Percentiles rank a stretch among this genome's conserved stretches.
These are phyloP conservation scores for Porpolomopsis calyptriformis DNA, from an alignment of 768 basidiomycete species.

Conservation along the genomic window DNA sequence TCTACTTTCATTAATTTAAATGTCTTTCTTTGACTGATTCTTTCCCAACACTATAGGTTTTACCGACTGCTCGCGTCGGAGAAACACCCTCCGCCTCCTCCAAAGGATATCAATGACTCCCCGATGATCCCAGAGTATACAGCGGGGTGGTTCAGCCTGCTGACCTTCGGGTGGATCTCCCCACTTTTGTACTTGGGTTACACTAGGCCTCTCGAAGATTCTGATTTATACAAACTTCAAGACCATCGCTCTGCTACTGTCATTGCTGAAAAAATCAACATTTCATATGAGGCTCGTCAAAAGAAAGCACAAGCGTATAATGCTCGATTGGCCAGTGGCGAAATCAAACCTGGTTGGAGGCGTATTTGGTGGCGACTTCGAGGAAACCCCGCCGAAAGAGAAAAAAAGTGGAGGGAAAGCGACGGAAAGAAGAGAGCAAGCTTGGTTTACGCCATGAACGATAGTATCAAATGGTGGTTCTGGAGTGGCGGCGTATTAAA, in stretches of 20 bases:
- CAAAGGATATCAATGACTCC: constrained; percentile 59
- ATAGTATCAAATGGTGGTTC: constrained; percentile 68
- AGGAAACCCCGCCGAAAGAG: constrained; percentile 41
- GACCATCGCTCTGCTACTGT: constrained; percentile 45
- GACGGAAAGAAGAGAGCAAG: constrained; percentile 57
- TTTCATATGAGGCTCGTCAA: constrained; percentile 51
- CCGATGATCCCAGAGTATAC: constrained; percentile 52
- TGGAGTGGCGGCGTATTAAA: constrained; percentile 59
- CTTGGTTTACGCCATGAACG: constrained; percentile 60
- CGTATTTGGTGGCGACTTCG: constrained; percentile 50
- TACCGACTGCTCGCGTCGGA: too few species aligned
- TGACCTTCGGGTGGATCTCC: constrained; percentile 72
- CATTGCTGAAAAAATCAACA: constrained; percentile 53
- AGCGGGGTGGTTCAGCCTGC: constrained; percentile 45
- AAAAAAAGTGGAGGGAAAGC: constrained; percentile 53
- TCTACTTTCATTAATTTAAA: too few species aligned
- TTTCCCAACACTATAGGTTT: too few species aligned
- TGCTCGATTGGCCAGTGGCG: constrained; percentile 49
- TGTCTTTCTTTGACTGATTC: too few species aligned
- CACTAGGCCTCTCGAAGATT: constrained; percentile 65
- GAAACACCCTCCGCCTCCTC: too few species aligned
- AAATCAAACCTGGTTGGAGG: constrained; percentile 45
- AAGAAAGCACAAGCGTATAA: constrained; percentile 62
- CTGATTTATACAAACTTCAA: constrained; percentile 74
- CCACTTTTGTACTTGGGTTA: constrained; percentile 66